phyloP scores from a whole-genome alignment of 805 yeast genomes.

The Teunomyces aglyptinius region DNA sequence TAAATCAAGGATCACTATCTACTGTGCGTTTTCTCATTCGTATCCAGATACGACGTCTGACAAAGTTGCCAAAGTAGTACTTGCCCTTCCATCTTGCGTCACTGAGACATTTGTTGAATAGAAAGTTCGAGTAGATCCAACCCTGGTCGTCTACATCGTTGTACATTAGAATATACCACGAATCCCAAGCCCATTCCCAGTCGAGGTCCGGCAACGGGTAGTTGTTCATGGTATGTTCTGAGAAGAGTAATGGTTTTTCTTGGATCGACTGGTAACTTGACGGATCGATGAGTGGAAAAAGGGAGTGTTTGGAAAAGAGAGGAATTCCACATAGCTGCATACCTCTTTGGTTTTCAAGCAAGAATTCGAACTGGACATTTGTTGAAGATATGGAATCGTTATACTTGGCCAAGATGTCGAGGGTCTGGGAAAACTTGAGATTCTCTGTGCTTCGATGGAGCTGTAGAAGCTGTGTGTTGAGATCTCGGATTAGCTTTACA shows the following conservation, averaged over 20 bases:
- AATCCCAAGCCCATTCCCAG: conserved; percentile 69
- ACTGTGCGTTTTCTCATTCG: conserved; percentile 28
- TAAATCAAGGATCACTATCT: too few species aligned
- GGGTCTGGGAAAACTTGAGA: conserved; percentile 8
- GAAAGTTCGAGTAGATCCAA: conserved; percentile 66
- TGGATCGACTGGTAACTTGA: conserved; percentile 45
- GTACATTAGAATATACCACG: conserved; percentile 73
- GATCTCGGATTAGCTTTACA: conserved; percentile 7
- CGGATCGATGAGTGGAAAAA: conserved; percentile 51
- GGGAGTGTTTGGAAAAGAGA: conserved; percentile 43
- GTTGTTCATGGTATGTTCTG: conserved; percentile 23
- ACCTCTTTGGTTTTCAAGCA: conserved; percentile 57
- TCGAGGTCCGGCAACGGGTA: conserved; percentile 54
- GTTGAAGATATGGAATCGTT: conserved; percentile 7
- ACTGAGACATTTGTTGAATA: conserved; percentile 34
- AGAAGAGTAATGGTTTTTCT: conserved; percentile 33
- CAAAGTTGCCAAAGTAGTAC: conserved; percentile 55
- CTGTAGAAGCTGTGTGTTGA: conserved; percentile 3
- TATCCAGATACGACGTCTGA: conserved; percentile 67
- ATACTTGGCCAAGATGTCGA: conserved; percentile 8
- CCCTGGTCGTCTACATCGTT: conserved; percentile 79
- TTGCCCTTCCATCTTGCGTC: conserved; percentile 61
- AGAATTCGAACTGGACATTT: conserved; percentile 33
- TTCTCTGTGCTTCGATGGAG: conserved; percentile 4
- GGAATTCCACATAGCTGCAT: conserved; percentile 52